A percentile compares a stretch with the other conserved stretches of the same genome.
phyloP scores from a whole-genome alignment of 1,284 basidiomycete genomes.

The Puccinia brachypodii region DNA sequence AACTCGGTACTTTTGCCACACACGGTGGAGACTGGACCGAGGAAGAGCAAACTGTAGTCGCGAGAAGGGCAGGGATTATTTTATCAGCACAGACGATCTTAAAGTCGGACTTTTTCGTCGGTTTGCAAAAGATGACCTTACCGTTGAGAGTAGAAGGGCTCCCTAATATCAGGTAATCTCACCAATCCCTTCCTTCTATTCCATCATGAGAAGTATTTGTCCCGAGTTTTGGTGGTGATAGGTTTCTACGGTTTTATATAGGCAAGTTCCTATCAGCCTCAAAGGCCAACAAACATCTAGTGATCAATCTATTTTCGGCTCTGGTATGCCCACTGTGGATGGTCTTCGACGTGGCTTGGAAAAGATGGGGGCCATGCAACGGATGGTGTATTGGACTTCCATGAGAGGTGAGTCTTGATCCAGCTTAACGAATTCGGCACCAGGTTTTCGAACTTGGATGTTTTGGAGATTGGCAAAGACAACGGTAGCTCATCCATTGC shows the following conservation, averaged over 20 bases:
- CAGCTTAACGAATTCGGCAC: not conserved
- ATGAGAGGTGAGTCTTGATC: constrained; percentile 64
- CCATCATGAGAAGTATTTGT: not conserved
- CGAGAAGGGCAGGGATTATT: constrained; percentile 79
- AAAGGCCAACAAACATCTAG: constrained; percentile 1
- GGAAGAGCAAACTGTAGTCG: constrained; percentile 62
- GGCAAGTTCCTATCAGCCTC: constrained; percentile 43
- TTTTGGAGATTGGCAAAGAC: not conserved
- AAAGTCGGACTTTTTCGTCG: constrained; percentile 65
- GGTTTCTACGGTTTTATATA: not conserved
- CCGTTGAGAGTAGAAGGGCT: constrained; percentile 55
- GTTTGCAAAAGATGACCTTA: constrained; percentile 85
- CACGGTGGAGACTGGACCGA: constrained; percentile 48
- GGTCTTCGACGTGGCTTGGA: constrained; percentile 79
- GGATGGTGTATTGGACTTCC: constrained; percentile 83
- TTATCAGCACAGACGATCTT: constrained; percentile 89
- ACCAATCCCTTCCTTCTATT: not conserved
- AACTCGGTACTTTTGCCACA: constrained; percentile 67
- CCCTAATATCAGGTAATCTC: constrained; percentile 45
- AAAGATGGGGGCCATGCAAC: constrained; percentile 75
- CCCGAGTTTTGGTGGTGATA: not conserved
- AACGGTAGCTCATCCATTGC: not conserved
- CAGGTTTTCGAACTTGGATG: not conserved
- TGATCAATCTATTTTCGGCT: constrained; percentile 46
- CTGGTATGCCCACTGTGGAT: constrained; percentile 23